Percentiles rank a stretch among this genome's conserved stretches.
These are phyloP conservation scores for Aspergillus sp. DNA, from an alignment of 2,329 filamentous ascomycete species.

Conservation along the genomic window DNA sequence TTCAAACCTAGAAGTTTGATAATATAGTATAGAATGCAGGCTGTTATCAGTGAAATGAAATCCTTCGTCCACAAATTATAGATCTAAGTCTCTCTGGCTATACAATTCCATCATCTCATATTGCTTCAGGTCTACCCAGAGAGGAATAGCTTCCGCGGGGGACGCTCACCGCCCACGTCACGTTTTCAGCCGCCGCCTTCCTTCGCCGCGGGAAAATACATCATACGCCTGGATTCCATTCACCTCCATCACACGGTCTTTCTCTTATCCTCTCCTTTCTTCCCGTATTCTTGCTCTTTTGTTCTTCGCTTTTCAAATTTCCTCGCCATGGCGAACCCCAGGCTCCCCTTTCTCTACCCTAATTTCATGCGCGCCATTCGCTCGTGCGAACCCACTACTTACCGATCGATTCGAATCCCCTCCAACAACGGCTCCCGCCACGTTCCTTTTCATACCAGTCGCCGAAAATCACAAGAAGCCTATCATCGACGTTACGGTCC, in stretches of 20 bases:
- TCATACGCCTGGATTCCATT: not conserved
- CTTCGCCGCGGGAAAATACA: constrained; percentile 26
- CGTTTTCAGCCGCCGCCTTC: constrained; percentile 17
- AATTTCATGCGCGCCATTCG: constrained; percentile 60
- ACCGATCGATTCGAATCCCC: constrained; percentile 42
- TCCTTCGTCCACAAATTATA: too few relatives aligned
- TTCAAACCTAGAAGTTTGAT: too few relatives aligned
- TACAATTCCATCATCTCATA: too few relatives aligned
- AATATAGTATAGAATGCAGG: too few relatives aligned
- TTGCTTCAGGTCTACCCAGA: too few relatives aligned
- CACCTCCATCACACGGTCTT: not conserved
- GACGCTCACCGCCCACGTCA: constrained; percentile 25
- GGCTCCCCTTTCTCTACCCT: constrained; percentile 68
- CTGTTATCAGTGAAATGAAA: too few relatives aligned
- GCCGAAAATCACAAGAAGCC: constrained; percentile 33
- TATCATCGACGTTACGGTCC: constrained; percentile 47
- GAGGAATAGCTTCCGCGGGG: constrained; percentile 13
- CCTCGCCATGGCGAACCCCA: constrained; percentile 56
- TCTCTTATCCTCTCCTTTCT: constrained; percentile 1
- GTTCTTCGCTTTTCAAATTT: constrained; percentile 9
- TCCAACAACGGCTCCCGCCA: constrained; percentile 23
- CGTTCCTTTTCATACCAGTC: constrained; percentile 37
- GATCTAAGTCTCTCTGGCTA: too few relatives aligned
- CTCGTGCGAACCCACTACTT: constrained; percentile 45
- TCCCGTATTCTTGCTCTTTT: constrained; percentile 3